Conservation (phyloP, 2,329 filamentous ascomycete species). For the Penicillium vulpinum region DNA sequence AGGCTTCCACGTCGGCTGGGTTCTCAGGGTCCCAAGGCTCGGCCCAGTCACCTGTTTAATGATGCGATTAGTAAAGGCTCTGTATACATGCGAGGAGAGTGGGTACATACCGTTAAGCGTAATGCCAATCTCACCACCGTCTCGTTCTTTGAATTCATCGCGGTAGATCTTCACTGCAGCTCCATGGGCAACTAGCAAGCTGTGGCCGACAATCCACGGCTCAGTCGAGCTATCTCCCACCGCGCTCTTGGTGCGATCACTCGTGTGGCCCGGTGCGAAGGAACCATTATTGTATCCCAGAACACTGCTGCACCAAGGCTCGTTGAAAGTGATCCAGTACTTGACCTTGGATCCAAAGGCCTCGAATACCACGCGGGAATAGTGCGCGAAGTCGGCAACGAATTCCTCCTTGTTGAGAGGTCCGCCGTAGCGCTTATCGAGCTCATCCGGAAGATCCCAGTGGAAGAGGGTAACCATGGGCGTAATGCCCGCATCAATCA, state of each 20-base stretch:
- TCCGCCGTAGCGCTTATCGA: conserved; percentile 79
- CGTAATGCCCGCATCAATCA: conserved; percentile 72
- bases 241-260: conserved; percentile 68
- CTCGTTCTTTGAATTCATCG: conserved; percentile 72
- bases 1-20: conserved; percentile 71
- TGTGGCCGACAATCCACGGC: conserved; percentile 81
- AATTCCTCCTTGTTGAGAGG: conserved; percentile 80
- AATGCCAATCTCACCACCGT: conserved; percentile 79
- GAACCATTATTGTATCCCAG: conserved; percentile 75
- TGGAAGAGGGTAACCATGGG: conserved; percentile 84
- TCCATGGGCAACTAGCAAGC: conserved; percentile 75
- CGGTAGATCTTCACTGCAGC: conserved; percentile 79
- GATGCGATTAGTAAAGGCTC: neutral
- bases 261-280: conserved; percentile 80
- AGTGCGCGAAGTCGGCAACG: conserved; percentile 75
- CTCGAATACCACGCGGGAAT: conserved; percentile 73
- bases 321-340: conserved; percentile 89
- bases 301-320: conserved; percentile 82
- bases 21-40: conserved; percentile 82
- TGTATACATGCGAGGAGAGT: neutral
- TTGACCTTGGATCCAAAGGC: conserved; percentile 72
- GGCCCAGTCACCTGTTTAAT: conserved; percentile 64
- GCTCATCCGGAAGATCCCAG: conserved; percentile 79
- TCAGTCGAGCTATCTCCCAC: conserved; percentile 74
- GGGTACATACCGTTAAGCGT: conserved; percentile 69